Base-by-base conservation (phyloP, 202 grass and related monocot genomes). In the Setaria italica region DNA sequence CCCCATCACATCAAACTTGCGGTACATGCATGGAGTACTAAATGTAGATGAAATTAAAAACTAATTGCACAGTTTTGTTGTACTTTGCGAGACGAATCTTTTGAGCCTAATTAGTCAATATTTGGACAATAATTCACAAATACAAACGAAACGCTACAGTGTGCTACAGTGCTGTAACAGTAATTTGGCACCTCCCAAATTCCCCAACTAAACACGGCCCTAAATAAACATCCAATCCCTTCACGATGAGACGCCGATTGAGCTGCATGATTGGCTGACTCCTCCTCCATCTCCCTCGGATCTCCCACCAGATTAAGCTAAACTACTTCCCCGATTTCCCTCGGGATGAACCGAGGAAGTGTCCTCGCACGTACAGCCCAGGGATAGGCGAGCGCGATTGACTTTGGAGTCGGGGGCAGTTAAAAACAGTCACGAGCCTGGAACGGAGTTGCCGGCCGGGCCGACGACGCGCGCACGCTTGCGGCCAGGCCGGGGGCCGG, bases 331-430 rank as follows among this genome's bases (percentile, higher is more conserved):
- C 72, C 32, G 67, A 74, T 69, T 83, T 79, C 42, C 73, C 76
- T 90, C 20, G 69, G 46, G 69, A 70, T 54, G 80, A 80, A 59
- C 75, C 2, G 51, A 74, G 68, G 20, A 84, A 80, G 33, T 1
- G 60, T 45, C 58, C 56, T 43, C 7, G 32, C 67, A 66, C 79
- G 41, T 72, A 55, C 63, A 50, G 30, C 4, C 60, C 59, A 14
- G 8, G 33, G n/a, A 74, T 54, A 74, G 51, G 51, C 7, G 66
- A 11, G 37, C 15, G 39, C 34, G 69, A 48, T 87, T 84, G 89
- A 87, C 88, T 63, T 85, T 70, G 1, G 29, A 32, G 30, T 13
- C 30, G 62, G 67, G 42, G 43, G 41, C 30, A 47, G 19, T 72
- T 60, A 58, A 67, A 65, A 39, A 37, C 11, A 29, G 57, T 5